Evolutionary conservation across 176 grass and related monocot species (phyloP).

Genomic region (Rhynchospora pubera): DNA sequence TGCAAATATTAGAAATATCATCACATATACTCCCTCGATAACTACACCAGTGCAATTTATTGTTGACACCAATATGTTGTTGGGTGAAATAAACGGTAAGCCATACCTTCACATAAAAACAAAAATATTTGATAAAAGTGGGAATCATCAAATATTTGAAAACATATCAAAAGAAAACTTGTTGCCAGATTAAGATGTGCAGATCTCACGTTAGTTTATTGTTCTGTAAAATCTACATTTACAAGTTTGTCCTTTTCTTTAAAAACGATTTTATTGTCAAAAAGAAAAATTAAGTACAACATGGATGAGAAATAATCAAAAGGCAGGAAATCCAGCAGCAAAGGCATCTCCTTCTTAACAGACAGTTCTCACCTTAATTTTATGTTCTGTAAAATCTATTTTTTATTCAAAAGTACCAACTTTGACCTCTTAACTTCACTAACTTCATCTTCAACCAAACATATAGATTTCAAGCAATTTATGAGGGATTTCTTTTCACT

Average conservation of each 20-base stretch:
- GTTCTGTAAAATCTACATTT: background rate
- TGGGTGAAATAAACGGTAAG: slow-evolving; percentile 73
- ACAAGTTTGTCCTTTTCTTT: no score
- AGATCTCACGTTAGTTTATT: background rate
- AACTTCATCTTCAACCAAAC: no score
- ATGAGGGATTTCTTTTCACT: background rate
- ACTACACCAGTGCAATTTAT: slow-evolving; percentile 73
- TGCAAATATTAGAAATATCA: slow-evolving; percentile 83
- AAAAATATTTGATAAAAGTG: background rate
- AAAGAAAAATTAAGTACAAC: no score
- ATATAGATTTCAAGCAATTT: no score
- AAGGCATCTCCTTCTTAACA: background rate
- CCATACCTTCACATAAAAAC: slow-evolving; percentile 57
- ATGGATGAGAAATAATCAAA: background rate
- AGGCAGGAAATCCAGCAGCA: background rate
- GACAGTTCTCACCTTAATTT: no score
- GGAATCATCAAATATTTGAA: background rate
- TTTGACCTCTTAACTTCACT: no score
- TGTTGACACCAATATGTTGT: slow-evolving; percentile 85
- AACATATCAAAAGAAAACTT: background rate
- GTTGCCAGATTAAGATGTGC: background rate
- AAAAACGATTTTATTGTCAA: no score
- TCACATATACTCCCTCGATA: slow-evolving; percentile 81
- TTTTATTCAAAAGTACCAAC: no score
- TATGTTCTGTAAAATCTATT: no score